Evolutionary conservation across 495 filamentous ascomycete genomes (phyloP).

Genomic region (Immersiella caudata): DNA sequence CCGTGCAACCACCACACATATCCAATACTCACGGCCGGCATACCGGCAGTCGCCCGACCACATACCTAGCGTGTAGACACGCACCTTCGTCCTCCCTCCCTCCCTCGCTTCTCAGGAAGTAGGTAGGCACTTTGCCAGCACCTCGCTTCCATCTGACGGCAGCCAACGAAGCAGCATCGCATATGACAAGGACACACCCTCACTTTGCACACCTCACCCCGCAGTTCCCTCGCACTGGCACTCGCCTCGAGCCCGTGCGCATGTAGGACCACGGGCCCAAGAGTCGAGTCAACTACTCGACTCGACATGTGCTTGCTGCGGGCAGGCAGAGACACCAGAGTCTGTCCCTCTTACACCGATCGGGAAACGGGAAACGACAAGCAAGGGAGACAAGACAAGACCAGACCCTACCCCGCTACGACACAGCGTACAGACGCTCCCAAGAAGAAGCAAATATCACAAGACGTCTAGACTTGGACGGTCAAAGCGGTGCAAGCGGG

Average conservation of each 20-base stretch:
- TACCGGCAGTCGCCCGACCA: not conserved
- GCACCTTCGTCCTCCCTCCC: not conserved
- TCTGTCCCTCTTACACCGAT: no score
- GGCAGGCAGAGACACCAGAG: no score
- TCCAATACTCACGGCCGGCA: not conserved
- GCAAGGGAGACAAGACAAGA: not conserved
- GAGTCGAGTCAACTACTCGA: not conserved
- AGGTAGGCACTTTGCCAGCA: no score
- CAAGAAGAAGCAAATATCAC: not conserved
- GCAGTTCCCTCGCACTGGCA: no score
- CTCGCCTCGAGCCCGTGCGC: not conserved
- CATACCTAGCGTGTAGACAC: not conserved
- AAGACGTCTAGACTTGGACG: not conserved
- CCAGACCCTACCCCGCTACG: not conserved
- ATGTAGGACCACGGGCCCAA: not conserved
- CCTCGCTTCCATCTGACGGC: no score
- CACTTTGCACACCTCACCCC: no score
- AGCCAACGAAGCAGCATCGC: no score
- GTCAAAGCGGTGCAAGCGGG: not conserved
- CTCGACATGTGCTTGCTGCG: not conserved
- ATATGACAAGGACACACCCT: no score
- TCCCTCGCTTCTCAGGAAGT: no score
- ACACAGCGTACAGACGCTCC: not conserved
- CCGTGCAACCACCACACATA: not conserved
- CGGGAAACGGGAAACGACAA: not conserved